phyloP scores from a whole-genome alignment of 768 basidiomycete species.

The Auriscalpium microsporum region DNA sequence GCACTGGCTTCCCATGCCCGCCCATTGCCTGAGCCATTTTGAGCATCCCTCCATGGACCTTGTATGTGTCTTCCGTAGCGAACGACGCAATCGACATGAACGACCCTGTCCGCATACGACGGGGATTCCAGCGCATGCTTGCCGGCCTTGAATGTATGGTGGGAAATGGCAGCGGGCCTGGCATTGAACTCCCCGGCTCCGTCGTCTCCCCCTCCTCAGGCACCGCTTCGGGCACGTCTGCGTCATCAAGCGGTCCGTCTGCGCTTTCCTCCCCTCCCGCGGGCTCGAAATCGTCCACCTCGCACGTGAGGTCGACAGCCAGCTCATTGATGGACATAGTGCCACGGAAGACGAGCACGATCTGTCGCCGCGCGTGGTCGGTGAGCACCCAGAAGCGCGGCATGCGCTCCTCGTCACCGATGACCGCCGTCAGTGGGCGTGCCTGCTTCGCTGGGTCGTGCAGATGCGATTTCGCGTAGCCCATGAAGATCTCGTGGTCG shows the following conservation, averaged over 20 bases:
- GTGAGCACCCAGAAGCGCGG: slow-evolving; percentile 84
- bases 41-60: slow-evolving; percentile 77
- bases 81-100: slow-evolving; percentile 10
- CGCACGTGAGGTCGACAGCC: slow-evolving; percentile 79
- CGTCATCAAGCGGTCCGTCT: slow-evolving; percentile 9
- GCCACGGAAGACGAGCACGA: slow-evolving; percentile 57
- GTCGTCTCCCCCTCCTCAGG: not conserved
- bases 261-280: slow-evolving; percentile 13
- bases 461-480: slow-evolving; percentile 32
- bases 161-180: not conserved
- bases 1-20: slow-evolving; percentile 64
- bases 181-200: not conserved
- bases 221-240: not conserved
- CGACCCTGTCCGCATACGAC: slow-evolving; percentile 8
- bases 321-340: slow-evolving; percentile 86
- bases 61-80: slow-evolving; percentile 30
- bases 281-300: slow-evolving; percentile 55
- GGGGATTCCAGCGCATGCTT: not conserved
- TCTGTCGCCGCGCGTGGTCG: slow-evolving; percentile 63
- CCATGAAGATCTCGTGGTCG: slow-evolving; percentile 76
- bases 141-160: not conserved
- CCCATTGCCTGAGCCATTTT: slow-evolving; percentile 78
- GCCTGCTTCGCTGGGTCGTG: not conserved
- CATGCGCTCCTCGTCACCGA: slow-evolving; percentile 63
- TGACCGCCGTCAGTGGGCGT: slow-evolving; percentile 33